Conservation (phyloP, 345 rosid species). For the Eucalyptus virginea region DNA sequence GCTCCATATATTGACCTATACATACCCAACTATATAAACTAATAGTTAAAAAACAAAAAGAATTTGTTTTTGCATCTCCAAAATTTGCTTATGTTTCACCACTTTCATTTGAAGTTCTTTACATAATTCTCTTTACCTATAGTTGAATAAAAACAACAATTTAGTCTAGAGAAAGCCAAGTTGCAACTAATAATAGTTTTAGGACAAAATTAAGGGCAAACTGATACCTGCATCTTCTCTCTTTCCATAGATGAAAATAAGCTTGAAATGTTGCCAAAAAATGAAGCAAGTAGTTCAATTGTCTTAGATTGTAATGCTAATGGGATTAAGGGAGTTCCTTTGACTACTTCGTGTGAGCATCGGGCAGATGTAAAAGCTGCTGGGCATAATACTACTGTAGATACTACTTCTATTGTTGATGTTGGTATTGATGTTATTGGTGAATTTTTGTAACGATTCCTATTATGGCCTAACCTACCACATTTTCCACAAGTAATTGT, state of each 20-base stretch:
- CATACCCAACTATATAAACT: background rate
- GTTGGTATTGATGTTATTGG: background rate
- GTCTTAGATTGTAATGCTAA: background rate
- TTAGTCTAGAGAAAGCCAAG: background rate
- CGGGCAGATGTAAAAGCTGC: background rate
- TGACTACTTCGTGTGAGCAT: background rate
- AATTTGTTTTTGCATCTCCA: too few relatives aligned
- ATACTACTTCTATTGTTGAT: accelerated
- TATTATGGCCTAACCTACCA: background rate
- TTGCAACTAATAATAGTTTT: background rate
- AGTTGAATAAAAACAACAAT: too few relatives aligned
- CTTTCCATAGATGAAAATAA: background rate
- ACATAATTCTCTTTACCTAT: background rate
- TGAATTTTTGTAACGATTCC: background rate
- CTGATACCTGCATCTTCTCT: background rate
- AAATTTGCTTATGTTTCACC: background rate
- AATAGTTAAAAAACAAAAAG: too few relatives aligned
- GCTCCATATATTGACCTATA: background rate
- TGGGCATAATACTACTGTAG: background rate
- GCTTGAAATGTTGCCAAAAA: background rate
- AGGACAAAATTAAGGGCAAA: background rate
- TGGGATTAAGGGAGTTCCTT: background rate
- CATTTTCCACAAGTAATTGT: too few relatives aligned
- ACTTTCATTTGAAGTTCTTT: background rate
- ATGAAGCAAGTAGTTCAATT: background rate